Evolutionary conservation across 495 filamentous ascomycete genomes (phyloP).

Genomic region (Penicillium pancosmium): DNA sequence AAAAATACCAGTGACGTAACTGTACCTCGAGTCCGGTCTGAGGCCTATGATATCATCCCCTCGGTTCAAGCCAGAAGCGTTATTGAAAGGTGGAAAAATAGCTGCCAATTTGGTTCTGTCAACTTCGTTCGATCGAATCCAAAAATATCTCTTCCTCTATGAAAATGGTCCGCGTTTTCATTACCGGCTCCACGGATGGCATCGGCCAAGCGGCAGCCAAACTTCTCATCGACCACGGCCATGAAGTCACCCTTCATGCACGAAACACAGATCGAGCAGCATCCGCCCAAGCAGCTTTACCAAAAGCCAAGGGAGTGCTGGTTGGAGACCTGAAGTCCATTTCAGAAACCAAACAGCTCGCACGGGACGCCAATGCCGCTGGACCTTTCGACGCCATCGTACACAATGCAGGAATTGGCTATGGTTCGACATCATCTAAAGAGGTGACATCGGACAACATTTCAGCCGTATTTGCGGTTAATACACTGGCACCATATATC

Average conservation of each 20-base stretch:
- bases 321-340: constrained; percentile 54
- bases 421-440: constrained; percentile 31
- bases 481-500: constrained; percentile 60
- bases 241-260: constrained; percentile 60
- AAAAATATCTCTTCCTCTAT: background rate
- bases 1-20: constrained; percentile 1
- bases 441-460: constrained; percentile 49
- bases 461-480: constrained; percentile 56
- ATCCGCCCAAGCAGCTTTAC: constrained; percentile 46
- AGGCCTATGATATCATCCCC: background rate
- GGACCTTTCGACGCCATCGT: constrained; percentile 58
- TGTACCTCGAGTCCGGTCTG: background rate
- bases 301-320: constrained; percentile 51
- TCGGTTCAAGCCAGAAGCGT: background rate
- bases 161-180: constrained; percentile 57
- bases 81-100: too few relatives aligned
- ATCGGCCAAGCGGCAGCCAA: constrained; percentile 56
- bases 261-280: constrained; percentile 52
- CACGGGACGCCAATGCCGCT: constrained; percentile 47
- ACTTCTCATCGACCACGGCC: constrained; percentile 51
- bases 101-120: too few relatives aligned
- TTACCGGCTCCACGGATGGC: constrained; percentile 53
- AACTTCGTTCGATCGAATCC: too few relatives aligned
- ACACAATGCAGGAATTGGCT: constrained; percentile 60
- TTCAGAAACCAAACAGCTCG: constrained; percentile 56